Evolutionary conservation across 805 yeast species (phyloP).

Genomic region (Metschnikowia similis): DNA sequence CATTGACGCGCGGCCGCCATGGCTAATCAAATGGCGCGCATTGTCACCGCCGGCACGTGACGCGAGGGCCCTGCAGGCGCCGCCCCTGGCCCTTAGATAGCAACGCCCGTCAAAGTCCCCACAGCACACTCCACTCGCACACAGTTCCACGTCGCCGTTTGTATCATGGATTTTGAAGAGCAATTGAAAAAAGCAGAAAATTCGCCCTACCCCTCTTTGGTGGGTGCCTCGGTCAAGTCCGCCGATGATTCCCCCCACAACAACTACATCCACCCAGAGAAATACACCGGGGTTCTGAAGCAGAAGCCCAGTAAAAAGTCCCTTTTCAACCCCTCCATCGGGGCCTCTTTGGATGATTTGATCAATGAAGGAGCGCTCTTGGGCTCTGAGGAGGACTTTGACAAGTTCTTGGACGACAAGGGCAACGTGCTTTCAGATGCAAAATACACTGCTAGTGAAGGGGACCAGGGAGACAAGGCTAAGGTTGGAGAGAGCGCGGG

Average conservation of each 20-base stretch:
- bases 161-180: slow-evolving; percentile 17
- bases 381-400: slow-evolving; percentile 51
- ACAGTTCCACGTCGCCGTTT: not conserved
- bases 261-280: slow-evolving; percentile 44
- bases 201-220: slow-evolving; percentile 46
- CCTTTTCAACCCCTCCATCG: slow-evolving; percentile 29
- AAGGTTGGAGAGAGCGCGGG: not conserved
- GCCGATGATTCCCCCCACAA: slow-evolving; percentile 45
- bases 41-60: not conserved
- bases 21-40: slow-evolving; percentile 2
- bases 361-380: slow-evolving; percentile 44
- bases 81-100: slow-evolving; percentile 3
- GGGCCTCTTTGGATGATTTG: slow-evolving; percentile 53
- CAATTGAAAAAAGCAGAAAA: slow-evolving; percentile 52
- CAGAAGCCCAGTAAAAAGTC: slow-evolving; percentile 14
- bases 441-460: slow-evolving; percentile 17
- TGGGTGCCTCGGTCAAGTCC: slow-evolving; percentile 49
- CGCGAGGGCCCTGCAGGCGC: slow-evolving; percentile 3
- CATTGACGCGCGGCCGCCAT: no score
- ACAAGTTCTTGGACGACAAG: slow-evolving; percentile 45
- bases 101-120: slow-evolving; percentile 1
- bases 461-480: not conserved
- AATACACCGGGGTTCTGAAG: slow-evolving; percentile 26
- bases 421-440: slow-evolving; percentile 53
- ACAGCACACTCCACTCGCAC: not conserved